Evolutionary conservation across 345 rosid species (phyloP), one percentile per base, ranked within the genome.

Genomic region (Psidium friedrichsthalianum): DNA sequence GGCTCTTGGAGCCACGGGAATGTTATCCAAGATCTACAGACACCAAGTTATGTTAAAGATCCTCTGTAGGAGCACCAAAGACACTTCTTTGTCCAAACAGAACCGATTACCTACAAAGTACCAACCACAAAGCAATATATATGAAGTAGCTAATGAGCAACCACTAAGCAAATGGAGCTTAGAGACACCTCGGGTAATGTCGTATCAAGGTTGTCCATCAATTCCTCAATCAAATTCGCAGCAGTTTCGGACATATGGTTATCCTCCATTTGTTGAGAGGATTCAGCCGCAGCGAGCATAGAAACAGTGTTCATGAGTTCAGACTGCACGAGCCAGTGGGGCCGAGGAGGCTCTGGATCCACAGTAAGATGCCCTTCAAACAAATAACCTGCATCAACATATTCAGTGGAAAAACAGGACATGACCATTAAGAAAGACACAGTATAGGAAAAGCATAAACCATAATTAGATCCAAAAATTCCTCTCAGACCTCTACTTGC

Each of bases 321-420:
- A 61, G 95, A 85, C 90, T 91, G 96, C 83, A 92, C 93, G 9
- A 97, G 89, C 99, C 98, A 96, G 16, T 91, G 95, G 85, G 98
- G 99, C 86, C 87, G 95, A 2, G 98, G 95, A 14, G 98, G 99
- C 91, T 97, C 98, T 13, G 96, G 95, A 91, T 96, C 99, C 88
- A 97, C 98, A 1, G 98, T 97, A 40, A 97, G 89, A 90, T 97
- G 99, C 76, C 98, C 98, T 87, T 96, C 99, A 84, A 97, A 96
- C 84, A 95, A 94, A 89, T 96, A 96, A 47, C 98, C 98, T 94
- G n/a, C 47, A 86, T 36, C 82, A 49, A 84, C 61, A 85, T 8
- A 85, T 16, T 82, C 42, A 59, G 82, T 21, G 5, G n/a, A 32
- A 32, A 40, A 6, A 56, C n/a, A 51, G 44, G 24, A 80, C n/a